These are phyloP conservation scores for Neophaeococcomyces aloes DNA, from an alignment of 2,329 filamentous ascomycete genomes.

Conservation along the genomic window DNA sequence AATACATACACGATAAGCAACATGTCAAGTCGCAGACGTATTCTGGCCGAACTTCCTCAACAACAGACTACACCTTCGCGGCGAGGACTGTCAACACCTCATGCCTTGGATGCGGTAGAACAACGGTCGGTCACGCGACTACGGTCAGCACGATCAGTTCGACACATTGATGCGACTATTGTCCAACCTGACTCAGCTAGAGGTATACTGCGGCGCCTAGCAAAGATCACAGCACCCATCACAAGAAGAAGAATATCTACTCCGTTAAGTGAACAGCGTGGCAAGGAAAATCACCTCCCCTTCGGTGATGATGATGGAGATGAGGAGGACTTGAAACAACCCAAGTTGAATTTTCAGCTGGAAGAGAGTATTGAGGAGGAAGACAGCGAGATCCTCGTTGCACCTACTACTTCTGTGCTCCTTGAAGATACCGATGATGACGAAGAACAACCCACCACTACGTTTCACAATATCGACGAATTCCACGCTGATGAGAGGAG, in stretches of 20 bases:
- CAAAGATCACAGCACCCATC: constrained; percentile 43
- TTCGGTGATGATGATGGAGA: constrained; percentile 22
- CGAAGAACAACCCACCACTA: constrained; percentile 15
- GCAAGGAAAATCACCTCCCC: constrained; percentile 21
- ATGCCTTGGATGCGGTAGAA: constrained; percentile 45
- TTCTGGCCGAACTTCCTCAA: constrained; percentile 11
- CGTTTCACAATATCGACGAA: constrained; percentile 12
- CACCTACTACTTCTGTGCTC: constrained; percentile 19
- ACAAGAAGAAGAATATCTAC: constrained; percentile 39
- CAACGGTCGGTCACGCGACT: constrained; percentile 35
- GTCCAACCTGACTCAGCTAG: constrained; percentile 46
- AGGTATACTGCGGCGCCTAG: constrained; percentile 43
- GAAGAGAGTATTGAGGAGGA: constrained; percentile 36
- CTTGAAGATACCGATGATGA: constrained; percentile 15
- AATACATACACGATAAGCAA: neutral
- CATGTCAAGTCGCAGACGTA: constrained; percentile 17
- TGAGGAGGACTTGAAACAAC: constrained; percentile 25
- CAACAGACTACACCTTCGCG: constrained; percentile 23
- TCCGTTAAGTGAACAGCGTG: constrained; percentile 27
- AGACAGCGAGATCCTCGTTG: constrained; percentile 31
- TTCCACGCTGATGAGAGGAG: neutral
- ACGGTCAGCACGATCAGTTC: constrained; percentile 38
- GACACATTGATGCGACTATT: constrained; percentile 35
- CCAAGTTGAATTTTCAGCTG: constrained; percentile 27
- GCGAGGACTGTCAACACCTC: constrained; percentile 43